Percentiles rank a stretch among this genome's conserved stretches.
phyloP scores from a whole-genome alignment of 345 rosid genomes.

The Passiflora organensis region DNA sequence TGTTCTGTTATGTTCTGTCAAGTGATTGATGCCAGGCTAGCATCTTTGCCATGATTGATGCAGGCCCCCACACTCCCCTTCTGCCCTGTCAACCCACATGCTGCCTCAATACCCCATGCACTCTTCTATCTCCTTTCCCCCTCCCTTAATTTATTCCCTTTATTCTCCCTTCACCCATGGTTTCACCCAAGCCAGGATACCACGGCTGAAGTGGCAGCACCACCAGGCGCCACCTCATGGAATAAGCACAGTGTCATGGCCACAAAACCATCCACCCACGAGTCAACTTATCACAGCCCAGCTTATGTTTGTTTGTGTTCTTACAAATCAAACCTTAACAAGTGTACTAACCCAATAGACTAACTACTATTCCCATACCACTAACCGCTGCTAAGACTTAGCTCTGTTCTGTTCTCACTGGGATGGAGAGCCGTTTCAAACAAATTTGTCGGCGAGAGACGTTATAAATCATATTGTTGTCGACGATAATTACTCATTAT shows the following conservation, averaged over 20 bases:
- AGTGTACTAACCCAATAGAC: neutral
- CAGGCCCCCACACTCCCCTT: constrained; percentile 30
- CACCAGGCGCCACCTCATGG: neutral
- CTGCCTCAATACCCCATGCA: constrained; percentile 38
- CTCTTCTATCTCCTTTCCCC: constrained; percentile 1
- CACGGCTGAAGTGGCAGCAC: constrained; percentile 1
- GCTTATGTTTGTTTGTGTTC: constrained; percentile 5
- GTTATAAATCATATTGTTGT: constrained; percentile 34
- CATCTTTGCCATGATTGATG: constrained; percentile 46
- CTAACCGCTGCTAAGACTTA: constrained; percentile 11
- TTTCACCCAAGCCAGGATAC: constrained; percentile 15
- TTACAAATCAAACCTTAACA: constrained; percentile 16
- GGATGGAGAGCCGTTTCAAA: constrained; percentile 34
- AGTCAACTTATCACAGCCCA: constrained; percentile 12
- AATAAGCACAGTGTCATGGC: neutral
- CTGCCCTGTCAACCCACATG: constrained; percentile 61
- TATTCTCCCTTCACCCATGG: neutral
- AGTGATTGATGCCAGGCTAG: constrained; percentile 57
- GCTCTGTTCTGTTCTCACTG: neutral
- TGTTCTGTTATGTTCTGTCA: constrained; percentile 37
- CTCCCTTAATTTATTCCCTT: neutral
- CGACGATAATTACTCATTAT: constrained; percentile 11
- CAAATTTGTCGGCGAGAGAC: constrained; percentile 71
- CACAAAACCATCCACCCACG: neutral
- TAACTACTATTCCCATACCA: neutral